These are phyloP conservation scores for Hyaloscypha finlandica DNA, from an alignment of 495 filamentous ascomycete genomes.

Conservation along the genomic window DNA sequence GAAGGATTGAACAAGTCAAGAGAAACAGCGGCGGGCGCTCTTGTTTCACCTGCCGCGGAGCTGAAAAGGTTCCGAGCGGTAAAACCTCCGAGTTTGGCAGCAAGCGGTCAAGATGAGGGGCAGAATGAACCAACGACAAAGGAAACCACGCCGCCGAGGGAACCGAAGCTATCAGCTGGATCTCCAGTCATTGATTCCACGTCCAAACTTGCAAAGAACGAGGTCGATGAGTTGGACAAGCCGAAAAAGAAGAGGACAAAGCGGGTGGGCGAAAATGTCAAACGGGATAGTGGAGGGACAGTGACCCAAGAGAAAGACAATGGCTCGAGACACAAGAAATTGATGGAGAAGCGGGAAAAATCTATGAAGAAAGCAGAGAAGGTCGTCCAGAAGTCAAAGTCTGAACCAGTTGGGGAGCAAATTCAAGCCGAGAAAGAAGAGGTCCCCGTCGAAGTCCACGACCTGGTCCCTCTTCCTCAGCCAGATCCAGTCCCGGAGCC, in stretches of 20 bases:
- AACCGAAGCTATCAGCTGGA: not conserved
- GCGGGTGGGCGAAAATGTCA: not conserved
- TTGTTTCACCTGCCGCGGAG: not conserved
- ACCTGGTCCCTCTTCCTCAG: constrained; percentile 76
- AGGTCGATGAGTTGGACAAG: not conserved
- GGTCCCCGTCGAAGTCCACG: constrained; percentile 57
- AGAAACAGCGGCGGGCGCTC: not conserved
- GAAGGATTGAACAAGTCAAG: not conserved
- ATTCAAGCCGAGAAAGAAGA: constrained; percentile 30
- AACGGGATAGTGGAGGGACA: not conserved
- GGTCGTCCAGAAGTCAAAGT: constrained; percentile 25
- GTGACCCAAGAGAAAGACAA: constrained; percentile 21
- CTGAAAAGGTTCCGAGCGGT: too few species aligned
- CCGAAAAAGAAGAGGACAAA: not conserved
- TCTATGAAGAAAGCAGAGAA: constrained; percentile 40
- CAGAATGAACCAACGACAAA: not conserved
- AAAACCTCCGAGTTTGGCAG: too few species aligned
- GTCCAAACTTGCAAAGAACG: not conserved
- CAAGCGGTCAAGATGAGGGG: not conserved
- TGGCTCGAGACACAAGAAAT: constrained; percentile 42
- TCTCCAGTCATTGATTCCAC: not conserved
- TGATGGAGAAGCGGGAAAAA: constrained; percentile 52
- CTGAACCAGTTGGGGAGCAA: constrained; percentile 32
- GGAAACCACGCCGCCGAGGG: not conserved
- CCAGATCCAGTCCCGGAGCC: constrained; percentile 61